Conservation (phyloP, 148 eudicot species). For the Oxyria digyna region DNA sequence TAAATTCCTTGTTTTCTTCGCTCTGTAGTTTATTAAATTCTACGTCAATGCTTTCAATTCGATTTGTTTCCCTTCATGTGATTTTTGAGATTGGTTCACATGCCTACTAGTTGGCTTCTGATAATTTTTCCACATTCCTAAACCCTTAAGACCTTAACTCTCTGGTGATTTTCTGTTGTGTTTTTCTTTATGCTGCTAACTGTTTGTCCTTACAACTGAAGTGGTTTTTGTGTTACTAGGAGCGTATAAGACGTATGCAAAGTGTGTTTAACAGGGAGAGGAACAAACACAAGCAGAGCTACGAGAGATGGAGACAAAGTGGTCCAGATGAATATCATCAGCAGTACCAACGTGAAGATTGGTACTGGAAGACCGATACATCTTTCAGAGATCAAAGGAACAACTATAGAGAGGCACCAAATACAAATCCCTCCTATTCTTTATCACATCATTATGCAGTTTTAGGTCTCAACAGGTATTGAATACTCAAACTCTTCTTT, state of each 20-base stretch:
- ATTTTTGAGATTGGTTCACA: background rate
- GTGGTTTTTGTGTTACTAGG: slow-evolving; percentile 29
- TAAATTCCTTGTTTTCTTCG: background rate
- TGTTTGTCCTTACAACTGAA: background rate
- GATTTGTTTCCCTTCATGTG: background rate
- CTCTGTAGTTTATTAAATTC: background rate
- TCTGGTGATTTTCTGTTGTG: background rate
- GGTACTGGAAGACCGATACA: slow-evolving; percentile 89
- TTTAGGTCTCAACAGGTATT: slow-evolving; percentile 95
- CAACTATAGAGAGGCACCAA: slow-evolving; percentile 57
- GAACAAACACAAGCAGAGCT: slow-evolving; percentile 56
- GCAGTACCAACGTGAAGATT: slow-evolving; percentile 83
- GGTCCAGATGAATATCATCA: slow-evolving; percentile 67
- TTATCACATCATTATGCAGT: slow-evolving; percentile 89
- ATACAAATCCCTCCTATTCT: slow-evolving; percentile 26
- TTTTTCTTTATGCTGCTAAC: background rate
- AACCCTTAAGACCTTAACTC: background rate
- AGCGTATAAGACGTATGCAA: slow-evolving; percentile 96
- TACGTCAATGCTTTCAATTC: background rate
- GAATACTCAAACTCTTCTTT: background rate
- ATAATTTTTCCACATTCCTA: background rate
- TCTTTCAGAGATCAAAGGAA: slow-evolving; percentile 42
- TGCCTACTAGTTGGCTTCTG: background rate
- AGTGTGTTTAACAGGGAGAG: slow-evolving; percentile 91
- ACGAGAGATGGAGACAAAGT: slow-evolving; percentile 84